Base-by-base conservation (phyloP, 2,329 filamentous ascomycete genomes). In the Arthrobotrys musiformis region DNA sequence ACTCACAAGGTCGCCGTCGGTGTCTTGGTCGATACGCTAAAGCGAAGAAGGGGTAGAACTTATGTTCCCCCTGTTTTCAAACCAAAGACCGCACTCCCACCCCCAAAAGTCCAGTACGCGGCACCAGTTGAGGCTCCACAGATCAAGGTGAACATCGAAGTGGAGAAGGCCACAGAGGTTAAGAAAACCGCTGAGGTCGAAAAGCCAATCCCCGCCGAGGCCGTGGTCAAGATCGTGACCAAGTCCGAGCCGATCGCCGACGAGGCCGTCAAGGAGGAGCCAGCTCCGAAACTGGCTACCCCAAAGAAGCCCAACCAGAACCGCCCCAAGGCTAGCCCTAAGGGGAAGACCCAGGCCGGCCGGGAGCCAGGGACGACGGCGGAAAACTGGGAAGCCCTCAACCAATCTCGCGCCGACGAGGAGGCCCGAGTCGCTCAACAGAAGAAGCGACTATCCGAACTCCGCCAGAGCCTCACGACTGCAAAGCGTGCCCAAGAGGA, bases 1-100 rank as follows among this genome's bases (percentile, higher is more conserved):
- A 90, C 87, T 0, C 92, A 88, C 77, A 90, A 87, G 0, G 85
- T 90, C 2, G 90, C 92, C 54, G 86, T 92, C 0, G 83, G 87
- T 11, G 86, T 86, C 0, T 48, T 92, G 30, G 46, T 26, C 19
- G 64, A 70, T 22, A 76, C 70, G 72, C 44, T 70, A 24, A 62
- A 68, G 30, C 56, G 64, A 15, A 40, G 72, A 46, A 63, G 33
- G 24, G 64, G 72, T 1, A 54, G 58, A 26, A 17, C 17, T 4
- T 64, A 48, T 7, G 44, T 48, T 15, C 15, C 48, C n/a, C 62
- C 60, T 4, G 24, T 42, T 17, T 54, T 37, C 33, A 52, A 46
- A 22, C 28, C 50, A 28, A 22, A 35, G 7, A 11, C 17, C 22
- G 6, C 22, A n/a, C 4, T 33, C 35, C 68, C 13, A 15, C 48